phyloP scores from a whole-genome alignment of 345 rosid genomes.

The Syzygium aqueum region DNA sequence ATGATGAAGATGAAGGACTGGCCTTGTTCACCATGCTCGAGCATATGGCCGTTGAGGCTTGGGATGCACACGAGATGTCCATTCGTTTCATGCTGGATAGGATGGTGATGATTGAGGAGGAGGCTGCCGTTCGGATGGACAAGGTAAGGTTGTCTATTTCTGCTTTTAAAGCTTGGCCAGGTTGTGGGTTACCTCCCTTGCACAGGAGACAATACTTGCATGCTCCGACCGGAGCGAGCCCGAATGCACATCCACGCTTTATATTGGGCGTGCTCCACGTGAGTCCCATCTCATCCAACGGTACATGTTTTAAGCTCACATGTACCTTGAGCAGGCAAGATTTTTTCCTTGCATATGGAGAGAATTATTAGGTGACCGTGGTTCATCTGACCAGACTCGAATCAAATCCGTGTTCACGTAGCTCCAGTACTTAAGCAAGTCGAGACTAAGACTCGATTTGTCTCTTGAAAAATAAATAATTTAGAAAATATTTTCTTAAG shows the following conservation, averaged over 20 bases:
- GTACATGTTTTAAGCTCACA: neutral
- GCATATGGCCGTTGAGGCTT: constrained; percentile 73
- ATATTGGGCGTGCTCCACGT: neutral
- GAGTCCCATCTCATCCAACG: neutral
- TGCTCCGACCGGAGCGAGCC: neutral
- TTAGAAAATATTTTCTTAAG: too few species aligned
- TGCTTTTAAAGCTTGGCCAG: neutral
- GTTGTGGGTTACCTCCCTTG: neutral
- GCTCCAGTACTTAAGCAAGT: neutral
- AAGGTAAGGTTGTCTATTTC: neutral
- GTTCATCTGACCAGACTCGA: neutral
- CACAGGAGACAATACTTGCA: neutral
- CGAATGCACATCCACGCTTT: neutral
- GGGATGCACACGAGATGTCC: constrained; percentile 73
- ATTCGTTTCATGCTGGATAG: constrained; percentile 25
- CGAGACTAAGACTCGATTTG: neutral
- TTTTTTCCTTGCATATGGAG: neutral
- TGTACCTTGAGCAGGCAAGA: neutral
- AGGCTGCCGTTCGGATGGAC: neutral
- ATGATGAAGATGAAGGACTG: neutral
- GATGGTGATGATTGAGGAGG: neutral
- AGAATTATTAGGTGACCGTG: neutral
- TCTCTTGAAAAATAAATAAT: too few species aligned
- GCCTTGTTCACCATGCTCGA: constrained; percentile 31
- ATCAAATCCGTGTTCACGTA: neutral